Evolutionary conservation across 2,329 filamentous ascomycete species (phyloP), one percentile per base, ranked within the genome.

Genomic region (Cladosporium austrohemisphaericum): DNA sequence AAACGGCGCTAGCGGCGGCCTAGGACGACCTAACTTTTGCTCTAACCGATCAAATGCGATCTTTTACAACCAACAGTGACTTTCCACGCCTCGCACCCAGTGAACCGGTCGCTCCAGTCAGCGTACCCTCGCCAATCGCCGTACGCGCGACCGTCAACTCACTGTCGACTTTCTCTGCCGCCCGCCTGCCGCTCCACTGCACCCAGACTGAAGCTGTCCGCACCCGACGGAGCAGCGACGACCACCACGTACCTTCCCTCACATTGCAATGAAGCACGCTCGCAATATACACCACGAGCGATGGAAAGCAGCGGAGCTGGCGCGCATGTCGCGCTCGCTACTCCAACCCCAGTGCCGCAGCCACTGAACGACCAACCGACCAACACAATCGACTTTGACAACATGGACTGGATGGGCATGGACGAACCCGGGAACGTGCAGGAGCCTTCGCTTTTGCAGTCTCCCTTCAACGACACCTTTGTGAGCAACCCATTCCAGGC

Each of bases 301-400:
- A 60, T 60, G 57, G 57, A 58, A 57, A 52, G 51, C 50, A 55
- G 55, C 55, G 50, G 49, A 50, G 47, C 54, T 52, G 52, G 55
- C 54, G 55, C 57, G 51, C 43, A 53, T 54, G 56, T 52, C 55
- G 18, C 35, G 29, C 52, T 45, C 29, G 48, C 48, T 25, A 50
- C 38, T 38, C 44, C 44, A 29, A 47, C 44, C 33, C 44, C 33
- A 37, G 44, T 47, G 33, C 44, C 44, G 13, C 44, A 47, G 26
- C 22, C 41, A 45, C 36, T 45, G 33, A 47, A 47, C 18, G 44
- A 47, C 18, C 16, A 38, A 16, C 33, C 23, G 11, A 29, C 32
- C 16, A 47, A 47, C n/a, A n/a, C n/a, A 16, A 20, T 47, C 8
- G 44, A 47, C 25, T 47, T 38, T 23, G 44, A 47, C 25, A 47